Conservation (phyloP, 2,329 filamentous ascomycete species). For the Arthrobotrys iridis region DNA sequence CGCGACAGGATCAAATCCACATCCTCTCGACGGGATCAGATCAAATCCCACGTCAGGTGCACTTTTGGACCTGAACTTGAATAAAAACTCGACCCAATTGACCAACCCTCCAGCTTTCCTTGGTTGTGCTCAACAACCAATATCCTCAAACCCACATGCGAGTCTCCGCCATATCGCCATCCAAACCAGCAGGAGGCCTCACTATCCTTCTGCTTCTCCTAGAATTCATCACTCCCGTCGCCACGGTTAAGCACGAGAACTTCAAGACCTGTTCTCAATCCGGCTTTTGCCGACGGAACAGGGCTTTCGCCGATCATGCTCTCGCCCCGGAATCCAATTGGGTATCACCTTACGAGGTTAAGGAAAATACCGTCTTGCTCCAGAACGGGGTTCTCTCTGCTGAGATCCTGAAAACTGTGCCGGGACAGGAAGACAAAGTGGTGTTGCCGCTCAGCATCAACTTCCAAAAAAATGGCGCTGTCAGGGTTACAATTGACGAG, state of each 20-base stretch:
- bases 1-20: conserved; percentile 11
- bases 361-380: conserved; percentile 76
- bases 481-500: conserved; percentile 88
- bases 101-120: conserved; percentile 24
- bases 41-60: conserved; percentile 32
- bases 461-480: conserved; percentile 88
- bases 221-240: conserved; percentile 64
- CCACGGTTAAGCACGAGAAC: conserved; percentile 89
- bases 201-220: conserved; percentile 54
- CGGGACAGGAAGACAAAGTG: conserved; percentile 72
- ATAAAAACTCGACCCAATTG: conserved; percentile 26
- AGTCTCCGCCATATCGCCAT: conserved; percentile 27
- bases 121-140: conserved; percentile 50
- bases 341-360: conserved; percentile 82
- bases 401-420: conserved; percentile 80
- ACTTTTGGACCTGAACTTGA: conserved; percentile 17
- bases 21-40: not conserved
- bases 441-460: conserved; percentile 83
- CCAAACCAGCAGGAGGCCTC: conserved; percentile 39
- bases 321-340: conserved; percentile 69
- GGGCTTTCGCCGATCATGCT: conserved; percentile 84
- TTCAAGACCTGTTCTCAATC: conserved; percentile 98
- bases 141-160: conserved; percentile 12
- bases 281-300: conserved; percentile 96
- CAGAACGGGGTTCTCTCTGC: conserved; percentile 82